Evolutionary conservation across 768 basidiomycete genomes (phyloP).

Genomic region (Phanerodontia chrysosporium): DNA sequence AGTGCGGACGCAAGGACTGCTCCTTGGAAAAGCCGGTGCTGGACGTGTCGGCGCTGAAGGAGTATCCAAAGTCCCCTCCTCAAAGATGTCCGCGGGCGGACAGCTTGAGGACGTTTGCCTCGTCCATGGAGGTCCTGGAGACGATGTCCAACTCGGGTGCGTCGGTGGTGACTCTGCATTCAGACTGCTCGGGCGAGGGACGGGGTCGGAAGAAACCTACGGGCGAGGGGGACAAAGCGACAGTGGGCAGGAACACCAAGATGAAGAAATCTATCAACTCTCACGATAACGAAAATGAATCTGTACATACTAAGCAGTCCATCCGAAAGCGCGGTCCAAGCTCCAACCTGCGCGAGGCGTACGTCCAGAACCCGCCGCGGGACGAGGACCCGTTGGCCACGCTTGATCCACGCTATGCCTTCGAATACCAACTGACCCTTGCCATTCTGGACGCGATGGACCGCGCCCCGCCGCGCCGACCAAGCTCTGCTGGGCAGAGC

Average conservation of each 20-base stretch:
- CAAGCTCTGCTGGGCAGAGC: background rate
- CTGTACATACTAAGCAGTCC: background rate
- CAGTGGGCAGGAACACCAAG: background rate
- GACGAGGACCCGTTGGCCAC: background rate
- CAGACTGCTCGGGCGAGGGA: background rate
- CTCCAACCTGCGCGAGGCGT: background rate
- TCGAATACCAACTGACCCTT: conserved; percentile 9
- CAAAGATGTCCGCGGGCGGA: background rate
- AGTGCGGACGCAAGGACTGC: background rate
- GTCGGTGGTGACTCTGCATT: background rate
- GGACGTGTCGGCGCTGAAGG: background rate
- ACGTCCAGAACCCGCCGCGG: background rate
- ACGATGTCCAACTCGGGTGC: background rate
- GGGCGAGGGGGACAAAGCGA: background rate
- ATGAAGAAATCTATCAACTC: background rate
- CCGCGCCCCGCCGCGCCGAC: background rate
- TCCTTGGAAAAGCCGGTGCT: background rate
- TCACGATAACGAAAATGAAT: no score
- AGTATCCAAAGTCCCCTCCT: conserved; percentile 2
- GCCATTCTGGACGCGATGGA: conserved; percentile 11
- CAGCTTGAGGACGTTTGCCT: background rate
- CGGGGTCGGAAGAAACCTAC: background rate
- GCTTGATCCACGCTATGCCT: background rate
- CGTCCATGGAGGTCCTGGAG: background rate
- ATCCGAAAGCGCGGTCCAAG: background rate